Percentiles rank a stretch among this genome's conserved stretches.
Conservation (phyloP, 1,139 yeast genomes). For the Pichia sp. region DNA sequence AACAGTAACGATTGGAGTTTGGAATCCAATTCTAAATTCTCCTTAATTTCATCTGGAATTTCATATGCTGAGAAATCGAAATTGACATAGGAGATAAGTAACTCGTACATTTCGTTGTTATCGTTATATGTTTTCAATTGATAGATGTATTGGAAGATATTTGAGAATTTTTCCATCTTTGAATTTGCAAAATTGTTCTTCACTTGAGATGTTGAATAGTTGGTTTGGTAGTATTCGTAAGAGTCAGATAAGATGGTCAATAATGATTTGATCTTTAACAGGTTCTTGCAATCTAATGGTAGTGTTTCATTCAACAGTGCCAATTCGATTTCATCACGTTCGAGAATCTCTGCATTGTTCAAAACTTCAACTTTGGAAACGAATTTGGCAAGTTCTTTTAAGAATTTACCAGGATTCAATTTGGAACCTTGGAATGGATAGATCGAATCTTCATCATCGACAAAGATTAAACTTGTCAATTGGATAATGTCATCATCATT, state of each 20-base stretch:
- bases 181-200: constrained; percentile 18
- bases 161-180: constrained; percentile 22
- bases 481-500: constrained; percentile 51
- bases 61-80: constrained; percentile 42
- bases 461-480: constrained; percentile 45
- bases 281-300: constrained; percentile 33
- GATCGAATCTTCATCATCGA: constrained; percentile 35
- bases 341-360: constrained; percentile 35
- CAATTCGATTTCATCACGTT: constrained; percentile 38
- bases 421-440: constrained; percentile 26
- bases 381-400: constrained; percentile 44
- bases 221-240: constrained; percentile 28
- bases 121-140: constrained; percentile 29
- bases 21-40: constrained; percentile 27
- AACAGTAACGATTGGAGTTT: constrained; percentile 27
- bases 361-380: constrained; percentile 39
- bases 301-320: constrained; percentile 28
- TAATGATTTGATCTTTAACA: constrained; percentile 41
- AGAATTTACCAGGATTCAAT: constrained; percentile 19
- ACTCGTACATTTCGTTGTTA: constrained; percentile 34
- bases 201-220: constrained; percentile 17
- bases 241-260: constrained; percentile 38
- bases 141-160: constrained; percentile 29
- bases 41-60: constrained; percentile 23
- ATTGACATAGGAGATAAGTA: constrained; percentile 39